A percentile compares a stretch with the other conserved stretches of the same genome.
phyloP scores from a whole-genome alignment of 345 rosid species.

The Hibiscus trionum region DNA sequence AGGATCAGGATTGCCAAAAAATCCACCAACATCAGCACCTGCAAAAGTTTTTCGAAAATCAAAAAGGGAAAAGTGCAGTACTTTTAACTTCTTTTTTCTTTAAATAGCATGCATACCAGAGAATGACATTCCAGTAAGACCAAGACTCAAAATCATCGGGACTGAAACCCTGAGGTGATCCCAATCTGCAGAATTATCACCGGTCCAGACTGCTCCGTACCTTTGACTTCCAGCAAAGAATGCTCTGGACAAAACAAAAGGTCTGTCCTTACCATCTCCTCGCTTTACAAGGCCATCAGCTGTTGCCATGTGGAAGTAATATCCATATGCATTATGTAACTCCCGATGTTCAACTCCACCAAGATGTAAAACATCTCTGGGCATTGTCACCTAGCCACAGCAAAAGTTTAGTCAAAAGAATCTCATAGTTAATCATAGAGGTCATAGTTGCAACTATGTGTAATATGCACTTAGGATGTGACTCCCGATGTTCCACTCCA shows the following conservation, averaged over 20 bases:
- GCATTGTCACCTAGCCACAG: conserved; percentile 71
- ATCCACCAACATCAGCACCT: conserved; percentile 99
- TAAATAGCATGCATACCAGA: conserved; percentile 42
- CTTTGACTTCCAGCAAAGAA: conserved; percentile 95
- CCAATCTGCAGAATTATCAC: conserved; percentile 96
- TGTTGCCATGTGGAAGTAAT: conserved; percentile 97
- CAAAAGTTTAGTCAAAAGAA: neutral
- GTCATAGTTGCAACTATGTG: too few relatives aligned
- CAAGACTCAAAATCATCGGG: conserved; percentile 88
- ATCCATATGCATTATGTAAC: conserved; percentile 89
- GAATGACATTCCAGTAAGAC: conserved; percentile 82
- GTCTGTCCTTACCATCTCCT: conserved; percentile 80
- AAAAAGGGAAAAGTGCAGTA: neutral
- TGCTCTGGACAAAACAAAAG: conserved; percentile 96
- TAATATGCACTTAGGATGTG: too few relatives aligned
- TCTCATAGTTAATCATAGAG: too few relatives aligned
- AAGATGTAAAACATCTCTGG: conserved; percentile 88
- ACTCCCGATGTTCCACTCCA: too few relatives aligned
- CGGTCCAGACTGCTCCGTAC: conserved; percentile 96
- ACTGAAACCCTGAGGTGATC: conserved; percentile 93
- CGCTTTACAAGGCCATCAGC: conserved; percentile 91
- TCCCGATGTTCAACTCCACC: conserved; percentile 87
- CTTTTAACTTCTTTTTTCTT: neutral
- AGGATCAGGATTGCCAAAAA: conserved; percentile 92
- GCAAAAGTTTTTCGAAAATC: conserved; percentile 12